phyloP scores from a whole-genome alignment of 805 yeast species.

The Teunomyces pallodes region DNA sequence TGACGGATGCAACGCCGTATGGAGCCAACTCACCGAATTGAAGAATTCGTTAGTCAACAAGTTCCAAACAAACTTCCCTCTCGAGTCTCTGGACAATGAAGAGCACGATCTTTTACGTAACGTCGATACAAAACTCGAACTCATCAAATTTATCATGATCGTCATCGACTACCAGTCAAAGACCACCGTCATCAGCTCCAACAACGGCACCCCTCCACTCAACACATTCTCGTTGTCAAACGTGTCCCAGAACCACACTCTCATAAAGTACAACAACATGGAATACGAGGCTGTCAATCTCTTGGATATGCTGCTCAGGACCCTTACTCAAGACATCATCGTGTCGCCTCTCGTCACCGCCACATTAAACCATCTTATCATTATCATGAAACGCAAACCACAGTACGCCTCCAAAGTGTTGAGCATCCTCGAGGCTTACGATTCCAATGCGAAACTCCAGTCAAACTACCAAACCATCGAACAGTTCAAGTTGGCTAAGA shows the following conservation, averaged over 20 bases:
- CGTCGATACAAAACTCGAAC: constrained; percentile 60
- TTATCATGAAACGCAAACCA: constrained; percentile 66
- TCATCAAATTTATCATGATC: constrained; percentile 62
- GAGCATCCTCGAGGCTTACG: constrained; percentile 58
- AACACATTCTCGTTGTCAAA: constrained; percentile 47
- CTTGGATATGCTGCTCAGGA: constrained; percentile 61
- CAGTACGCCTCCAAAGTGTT: constrained; percentile 57
- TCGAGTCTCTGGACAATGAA: constrained; percentile 42
- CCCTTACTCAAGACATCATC: constrained; percentile 54
- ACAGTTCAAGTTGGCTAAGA: constrained; percentile 52
- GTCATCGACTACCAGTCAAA: constrained; percentile 46
- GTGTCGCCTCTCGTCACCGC: constrained; percentile 62
- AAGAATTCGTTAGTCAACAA: constrained; percentile 58
- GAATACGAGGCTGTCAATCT: constrained; percentile 69
- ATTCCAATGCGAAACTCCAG: constrained; percentile 52
- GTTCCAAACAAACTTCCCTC: constrained; percentile 59
- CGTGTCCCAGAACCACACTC: constrained; percentile 60
- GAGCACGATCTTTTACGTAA: constrained; percentile 52
- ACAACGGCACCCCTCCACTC: constrained; percentile 5
- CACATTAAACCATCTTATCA: constrained; percentile 59
- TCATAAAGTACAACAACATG: constrained; percentile 51
- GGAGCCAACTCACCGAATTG: constrained; percentile 56
- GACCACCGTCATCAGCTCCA: constrained; percentile 26
- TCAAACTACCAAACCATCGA: constrained; percentile 45
- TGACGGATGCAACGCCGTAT: constrained; percentile 44